phyloP scores from a whole-genome alignment of 2,329 filamentous ascomycete species.

The Hymenoscyphus linearis region DNA sequence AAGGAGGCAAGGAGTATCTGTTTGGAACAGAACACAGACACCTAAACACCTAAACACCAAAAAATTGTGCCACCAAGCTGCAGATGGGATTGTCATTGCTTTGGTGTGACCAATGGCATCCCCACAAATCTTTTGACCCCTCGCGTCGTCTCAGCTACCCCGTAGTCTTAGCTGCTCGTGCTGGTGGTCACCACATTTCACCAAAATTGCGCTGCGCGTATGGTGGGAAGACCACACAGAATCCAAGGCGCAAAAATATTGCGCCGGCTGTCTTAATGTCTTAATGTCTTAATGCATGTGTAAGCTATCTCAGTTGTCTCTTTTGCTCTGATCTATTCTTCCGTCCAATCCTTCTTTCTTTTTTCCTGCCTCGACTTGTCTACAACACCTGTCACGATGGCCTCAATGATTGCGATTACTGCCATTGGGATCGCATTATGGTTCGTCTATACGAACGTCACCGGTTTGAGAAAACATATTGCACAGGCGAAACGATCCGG shows the following conservation, averaged over 20 bases:
- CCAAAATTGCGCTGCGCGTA: not conserved
- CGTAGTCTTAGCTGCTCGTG: not conserved
- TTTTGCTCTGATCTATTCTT: not conserved
- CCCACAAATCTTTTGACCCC: not conserved
- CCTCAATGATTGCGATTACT: slow-evolving; percentile 18
- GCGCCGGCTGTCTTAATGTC: not conserved
- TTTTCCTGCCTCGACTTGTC: not conserved
- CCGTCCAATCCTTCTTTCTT: not conserved
- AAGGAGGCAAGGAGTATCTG: not conserved
- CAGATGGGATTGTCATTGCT: not conserved
- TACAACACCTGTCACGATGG: slow-evolving; percentile 17
- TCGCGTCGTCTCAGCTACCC: not conserved
- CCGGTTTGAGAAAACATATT: slow-evolving; percentile 42
- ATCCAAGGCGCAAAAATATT: not conserved
- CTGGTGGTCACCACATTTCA: not conserved
- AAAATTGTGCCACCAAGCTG: not conserved
- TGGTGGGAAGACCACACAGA: not conserved
- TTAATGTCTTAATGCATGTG: not conserved
- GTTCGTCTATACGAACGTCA: slow-evolving; percentile 20
- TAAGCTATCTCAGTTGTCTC: not conserved
- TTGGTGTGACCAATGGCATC: not conserved
- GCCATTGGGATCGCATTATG: slow-evolving; percentile 19
- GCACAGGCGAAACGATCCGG: slow-evolving; percentile 45
- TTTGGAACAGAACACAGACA: not conserved
- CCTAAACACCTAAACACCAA: not conserved